Evolutionary conservation across 208 protist species (phyloP).

Genomic region (Cochliopodium minus): DNA sequence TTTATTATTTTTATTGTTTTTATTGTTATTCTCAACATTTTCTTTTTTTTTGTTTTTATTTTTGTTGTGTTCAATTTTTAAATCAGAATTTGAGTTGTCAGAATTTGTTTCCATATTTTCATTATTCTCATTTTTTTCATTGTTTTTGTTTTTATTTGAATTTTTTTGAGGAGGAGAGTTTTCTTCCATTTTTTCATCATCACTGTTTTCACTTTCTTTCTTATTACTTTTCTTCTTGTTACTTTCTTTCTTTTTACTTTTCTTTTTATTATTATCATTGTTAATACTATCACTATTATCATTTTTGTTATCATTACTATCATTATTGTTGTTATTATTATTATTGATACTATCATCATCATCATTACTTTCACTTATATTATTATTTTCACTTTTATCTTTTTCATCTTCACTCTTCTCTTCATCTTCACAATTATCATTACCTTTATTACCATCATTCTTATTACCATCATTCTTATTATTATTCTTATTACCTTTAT

Average conservation of each 20-base stretch:
- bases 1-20: not conserved
- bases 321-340: not conserved
- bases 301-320: not conserved
- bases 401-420: too few species aligned
- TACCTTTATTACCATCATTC: too few species aligned
- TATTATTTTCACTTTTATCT: too few species aligned
- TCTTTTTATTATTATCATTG: not conserved
- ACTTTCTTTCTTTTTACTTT: not conserved
- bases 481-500: too few species aligned
- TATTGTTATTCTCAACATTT: not conserved
- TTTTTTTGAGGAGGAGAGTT: not conserved
- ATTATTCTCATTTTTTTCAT: not conserved
- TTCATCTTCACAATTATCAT: too few species aligned
- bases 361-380: too few species aligned
- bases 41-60: constrained; percentile 1
- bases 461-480: too few species aligned
- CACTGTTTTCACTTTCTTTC: not conserved
- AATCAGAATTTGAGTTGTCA: too few species aligned
- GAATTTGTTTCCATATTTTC: too few species aligned
- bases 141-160: not conserved
- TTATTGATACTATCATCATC: too few species aligned
- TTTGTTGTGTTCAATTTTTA: too few species aligned
- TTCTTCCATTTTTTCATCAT: not conserved
- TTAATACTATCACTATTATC: not conserved
- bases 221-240: not conserved